Evolutionary conservation across 2,329 filamentous ascomycete genomes (phyloP), one percentile per base, ranked within the genome.

Genomic region (Xylariaceae sp.): DNA sequence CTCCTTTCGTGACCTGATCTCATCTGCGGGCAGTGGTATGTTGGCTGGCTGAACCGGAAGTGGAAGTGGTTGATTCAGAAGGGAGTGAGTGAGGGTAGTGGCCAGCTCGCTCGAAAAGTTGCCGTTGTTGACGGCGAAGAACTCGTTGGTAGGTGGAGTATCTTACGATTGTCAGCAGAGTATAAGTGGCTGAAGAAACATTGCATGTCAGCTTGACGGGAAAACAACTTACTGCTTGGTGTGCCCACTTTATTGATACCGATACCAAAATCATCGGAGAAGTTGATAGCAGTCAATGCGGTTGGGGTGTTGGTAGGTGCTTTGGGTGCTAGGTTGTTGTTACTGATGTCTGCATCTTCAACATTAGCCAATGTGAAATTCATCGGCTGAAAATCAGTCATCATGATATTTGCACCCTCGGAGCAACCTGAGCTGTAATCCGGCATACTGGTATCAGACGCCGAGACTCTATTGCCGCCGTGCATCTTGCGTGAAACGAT

Each of bases 41-140:
- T 58, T 61, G 14, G 67, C 57, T 10, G 66, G 59, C 13, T 68
- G 68, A 5, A 67, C 52, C 3, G 71, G 67, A 2, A 73, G 60
- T 0, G 73, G 69, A 31, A 71, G 63, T 11, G 76, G 73, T 47
- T 80, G 77, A 45, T 76, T 78, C 28, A 80, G 66, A 38, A 81
- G 63, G 0, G 77, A 78, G 49, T 74, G 70, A 0, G 75, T 75
- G 47, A 80, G 64, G n/a, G 73, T 70, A 6, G 69, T 68, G 5
- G 73, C 70, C 5, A 78, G 62, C 33, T 74, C 72, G 2, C 67
- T 50, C 1, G 69, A 66, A 10, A 73, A 66, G 31, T 58, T 57
- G 14, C 58, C 47, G 38, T 63, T 57, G 36, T 33, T 50, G 3
- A 60, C 47, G 17, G 58, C 55, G 54, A 62, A 63, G 47, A 65